These are phyloP conservation scores for Cercophora samala DNA, from an alignment of 495 filamentous ascomycete genomes.

Conservation along the genomic window DNA sequence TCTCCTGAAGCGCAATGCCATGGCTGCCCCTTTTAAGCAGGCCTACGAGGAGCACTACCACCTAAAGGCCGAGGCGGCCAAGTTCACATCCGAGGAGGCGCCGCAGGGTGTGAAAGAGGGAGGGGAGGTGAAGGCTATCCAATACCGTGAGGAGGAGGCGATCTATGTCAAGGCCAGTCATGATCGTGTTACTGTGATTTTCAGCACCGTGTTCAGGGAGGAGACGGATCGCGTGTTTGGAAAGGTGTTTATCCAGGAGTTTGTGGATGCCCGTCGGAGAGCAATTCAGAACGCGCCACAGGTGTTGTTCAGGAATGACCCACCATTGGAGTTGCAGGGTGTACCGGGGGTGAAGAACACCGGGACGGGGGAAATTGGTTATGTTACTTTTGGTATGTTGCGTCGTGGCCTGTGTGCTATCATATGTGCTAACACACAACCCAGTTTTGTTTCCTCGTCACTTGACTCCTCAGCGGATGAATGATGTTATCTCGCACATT, in stretches of 20 bases:
- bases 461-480: constrained; percentile 80
- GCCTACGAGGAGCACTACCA: constrained; percentile 90
- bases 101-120: constrained; percentile 84
- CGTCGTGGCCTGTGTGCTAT: too few species aligned
- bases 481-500: constrained; percentile 95
- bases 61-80: constrained; percentile 80
- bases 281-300: constrained; percentile 97
- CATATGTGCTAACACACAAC: constrained; percentile 21
- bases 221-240: constrained; percentile 97
- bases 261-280: constrained; percentile 90
- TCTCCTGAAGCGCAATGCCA: constrained; percentile 91
- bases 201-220: constrained; percentile 96
- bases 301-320: constrained; percentile 94
- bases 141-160: constrained; percentile 98
- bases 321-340: constrained; percentile 83
- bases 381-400: constrained; percentile 88
- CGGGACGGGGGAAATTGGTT: constrained; percentile 80
- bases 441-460: constrained; percentile 94
- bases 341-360: constrained; percentile 75
- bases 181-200: constrained; percentile 97
- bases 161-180: constrained; percentile 98
- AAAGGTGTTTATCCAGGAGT: constrained; percentile 92
- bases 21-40: constrained; percentile 96
- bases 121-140: constrained; percentile 90
- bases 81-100: constrained; percentile 84